Conservation (phyloP, 495 filamentous ascomycete genomes). For the Viridothelium virens region DNA sequence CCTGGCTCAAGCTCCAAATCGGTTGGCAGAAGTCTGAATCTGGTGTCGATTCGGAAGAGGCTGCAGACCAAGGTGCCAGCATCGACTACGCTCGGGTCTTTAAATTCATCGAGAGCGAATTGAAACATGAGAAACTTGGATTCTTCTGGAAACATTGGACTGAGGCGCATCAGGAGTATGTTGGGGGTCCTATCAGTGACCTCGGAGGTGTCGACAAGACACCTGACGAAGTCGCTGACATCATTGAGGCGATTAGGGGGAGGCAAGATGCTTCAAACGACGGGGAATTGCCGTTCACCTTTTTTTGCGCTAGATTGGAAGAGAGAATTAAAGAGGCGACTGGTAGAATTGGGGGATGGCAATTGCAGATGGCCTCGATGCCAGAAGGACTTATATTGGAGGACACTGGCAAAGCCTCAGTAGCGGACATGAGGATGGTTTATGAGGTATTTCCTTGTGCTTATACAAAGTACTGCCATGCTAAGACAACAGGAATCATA, state of each 20-base stretch:
- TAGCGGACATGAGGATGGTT: slow-evolving; percentile 28
- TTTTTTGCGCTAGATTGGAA: slow-evolving; percentile 1
- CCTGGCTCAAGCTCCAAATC: slow-evolving; percentile 81
- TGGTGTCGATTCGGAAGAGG: slow-evolving; percentile 39
- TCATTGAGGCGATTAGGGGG: not conserved
- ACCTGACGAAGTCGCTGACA: not conserved
- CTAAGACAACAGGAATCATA: not conserved
- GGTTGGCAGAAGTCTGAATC: slow-evolving; percentile 47
- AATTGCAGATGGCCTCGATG: not conserved
- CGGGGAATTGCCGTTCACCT: slow-evolving; percentile 16
- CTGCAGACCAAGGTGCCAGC: slow-evolving; percentile 33
- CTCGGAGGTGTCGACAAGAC: not conserved
- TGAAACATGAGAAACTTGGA: slow-evolving; percentile 22
- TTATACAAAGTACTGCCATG: not conserved
- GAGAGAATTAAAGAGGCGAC: slow-evolving; percentile 19
- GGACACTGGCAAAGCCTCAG: slow-evolving; percentile 7
- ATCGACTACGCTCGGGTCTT: slow-evolving; percentile 29
- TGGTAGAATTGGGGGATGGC: slow-evolving; percentile 17
- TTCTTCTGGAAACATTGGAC: slow-evolving; percentile 7
- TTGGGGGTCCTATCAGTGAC: no score
- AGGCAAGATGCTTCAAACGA: not conserved
- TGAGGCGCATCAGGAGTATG: not conserved
- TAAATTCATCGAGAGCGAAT: slow-evolving; percentile 28
- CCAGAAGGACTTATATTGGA: slow-evolving; percentile 23
- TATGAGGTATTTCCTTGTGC: slow-evolving; percentile 21